Base-by-base conservation (phyloP, 2,329 filamentous ascomycete genomes). In the Bipolaris bicolor region DNA sequence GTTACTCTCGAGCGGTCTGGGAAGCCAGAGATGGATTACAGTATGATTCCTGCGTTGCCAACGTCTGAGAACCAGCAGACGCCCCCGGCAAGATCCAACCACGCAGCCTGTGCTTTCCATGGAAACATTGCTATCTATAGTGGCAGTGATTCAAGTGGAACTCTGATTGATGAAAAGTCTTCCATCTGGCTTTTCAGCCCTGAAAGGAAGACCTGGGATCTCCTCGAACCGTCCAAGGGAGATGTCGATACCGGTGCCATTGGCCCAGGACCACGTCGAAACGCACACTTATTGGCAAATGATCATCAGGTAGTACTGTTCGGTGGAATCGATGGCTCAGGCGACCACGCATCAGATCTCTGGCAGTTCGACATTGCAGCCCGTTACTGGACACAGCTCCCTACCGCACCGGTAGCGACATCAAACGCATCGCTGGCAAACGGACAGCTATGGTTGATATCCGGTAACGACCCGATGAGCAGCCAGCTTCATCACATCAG, bases 111-210 rank as follows among this genome's bases (percentile, higher is more conserved):
- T 48, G 67, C 70, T 3, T 76, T 78, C 57, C 74, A 78, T 18
- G 68, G 74, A 1, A 74, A 73, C 43, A 63, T 81, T 6, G 73
- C 74, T 2, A 49, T 80, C 3, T 80, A 77, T 45, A 78, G 78
- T 7, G 79, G 79, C 2, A 65, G 68, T 7, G 68, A 76, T 24
- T 65, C 72, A 15, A 52, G 56, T 0, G 73, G 70, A 1, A 49
- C 68, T 3, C 62, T 74, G 3, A 69, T 79, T 20, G 72, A 77
- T 15, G 71, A 75, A 31, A 66, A 72, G 4, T 71, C 75, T 1
- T 66, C 67, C 4, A 55, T 81, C n/a, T 81, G 79, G 79, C 62
- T 78, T 0, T 81, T 77, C 63, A 72, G 74, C 53, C 73, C 67
- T 15, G 65, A 56, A 46, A 62, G 58, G 44, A 73, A 62, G 61